Conservation (phyloP, 2,329 filamentous ascomycete genomes). For the Trichoderma citrinoviride region DNA sequence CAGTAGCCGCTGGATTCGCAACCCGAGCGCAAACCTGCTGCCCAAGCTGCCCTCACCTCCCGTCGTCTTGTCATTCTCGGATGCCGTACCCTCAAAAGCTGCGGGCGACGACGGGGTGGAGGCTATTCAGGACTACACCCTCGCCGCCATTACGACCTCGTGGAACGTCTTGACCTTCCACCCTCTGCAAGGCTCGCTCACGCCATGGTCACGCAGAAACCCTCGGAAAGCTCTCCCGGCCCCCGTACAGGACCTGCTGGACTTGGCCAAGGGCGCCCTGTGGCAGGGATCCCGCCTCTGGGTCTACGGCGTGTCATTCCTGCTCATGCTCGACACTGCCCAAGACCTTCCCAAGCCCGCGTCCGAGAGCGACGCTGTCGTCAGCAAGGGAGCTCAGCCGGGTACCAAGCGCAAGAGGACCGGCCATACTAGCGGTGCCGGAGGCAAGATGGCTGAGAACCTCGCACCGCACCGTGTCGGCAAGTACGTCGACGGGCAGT, state of each 20-base stretch:
- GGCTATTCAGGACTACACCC: slow-evolving; percentile 46
- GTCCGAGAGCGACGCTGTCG: slow-evolving; percentile 32
- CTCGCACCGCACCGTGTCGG: slow-evolving; percentile 45
- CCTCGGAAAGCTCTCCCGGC: slow-evolving; percentile 70
- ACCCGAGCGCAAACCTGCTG: slow-evolving; percentile 66
- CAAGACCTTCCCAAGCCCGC: slow-evolving; percentile 57
- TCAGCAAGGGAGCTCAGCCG: slow-evolving; percentile 27
- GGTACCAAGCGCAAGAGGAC: slow-evolving; percentile 55
- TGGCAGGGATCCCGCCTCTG: slow-evolving; percentile 81
- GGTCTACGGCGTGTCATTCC: slow-evolving; percentile 81
- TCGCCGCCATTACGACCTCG: slow-evolving; percentile 54
- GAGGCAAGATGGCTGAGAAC: slow-evolving; percentile 50
- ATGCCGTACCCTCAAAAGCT: slow-evolving; percentile 41
- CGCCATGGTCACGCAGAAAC: slow-evolving; percentile 83
- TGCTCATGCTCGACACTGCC: slow-evolving; percentile 88
- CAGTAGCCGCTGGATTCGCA: slow-evolving; percentile 67
- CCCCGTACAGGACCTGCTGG: slow-evolving; percentile 70
- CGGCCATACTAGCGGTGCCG: slow-evolving; percentile 50
- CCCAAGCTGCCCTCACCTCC: slow-evolving; percentile 65
- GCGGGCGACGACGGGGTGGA: slow-evolving; percentile 28
- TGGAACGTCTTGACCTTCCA: slow-evolving; percentile 75
- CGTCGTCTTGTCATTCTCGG: slow-evolving; percentile 66
- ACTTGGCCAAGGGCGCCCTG: slow-evolving; percentile 77
- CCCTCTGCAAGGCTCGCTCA: slow-evolving; percentile 70
- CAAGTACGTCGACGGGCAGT: slow-evolving; percentile 42